Evolutionary conservation across 1,139 yeast species (phyloP), one percentile per base, ranked within the genome.

Genomic region (Protomyces gravidus): DNA sequence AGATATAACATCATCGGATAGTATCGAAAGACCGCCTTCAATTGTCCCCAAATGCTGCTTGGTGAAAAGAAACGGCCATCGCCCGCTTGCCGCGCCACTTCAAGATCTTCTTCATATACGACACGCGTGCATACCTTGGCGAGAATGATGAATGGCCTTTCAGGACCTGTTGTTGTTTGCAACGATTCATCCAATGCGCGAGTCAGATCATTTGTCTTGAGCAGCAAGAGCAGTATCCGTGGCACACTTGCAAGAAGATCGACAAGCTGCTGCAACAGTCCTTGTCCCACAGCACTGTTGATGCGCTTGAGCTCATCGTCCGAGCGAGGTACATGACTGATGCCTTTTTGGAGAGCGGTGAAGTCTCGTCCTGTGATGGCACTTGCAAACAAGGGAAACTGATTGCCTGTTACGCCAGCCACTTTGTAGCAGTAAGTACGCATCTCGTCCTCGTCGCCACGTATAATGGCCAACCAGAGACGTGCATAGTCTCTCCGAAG

Each of bases 191-290:
- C 98, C 57, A 92, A 75, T 65, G 84, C 85, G 67, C 99, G 78
- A 0, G 96, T 89, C 62, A 94, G 76, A 74, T 94, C 99, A 70
- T 94, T 92, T 0, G 99, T 94, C 70, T 94, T 94, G 67, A 94
- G 76, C 61, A 94, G 87, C 64, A 92, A 77, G 49, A 94, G 50
- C 58, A 92, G 95, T 32, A 90, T 82, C 55, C 92, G 76, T 1
- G 99, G 99, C 76, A 94, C 82, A 23, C 80, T 76, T 27, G 92
- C 82, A 55, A 94, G 76, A 61, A 94, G 79, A 21, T 80, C 77
- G 95, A 94, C 90, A 67, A 94, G 75, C 66, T 85, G 86, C 52
- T 85, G 81, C 39, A 94, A 71, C 7, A 89, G 74, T 0, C 85
- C 86, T 5, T 82, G 82, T 5, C 80, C 71, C 52, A 90, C 70